These are phyloP conservation scores for Ziziphus jujuba DNA, from an alignment of 306 rosid genomes.

Conservation along the genomic window DNA sequence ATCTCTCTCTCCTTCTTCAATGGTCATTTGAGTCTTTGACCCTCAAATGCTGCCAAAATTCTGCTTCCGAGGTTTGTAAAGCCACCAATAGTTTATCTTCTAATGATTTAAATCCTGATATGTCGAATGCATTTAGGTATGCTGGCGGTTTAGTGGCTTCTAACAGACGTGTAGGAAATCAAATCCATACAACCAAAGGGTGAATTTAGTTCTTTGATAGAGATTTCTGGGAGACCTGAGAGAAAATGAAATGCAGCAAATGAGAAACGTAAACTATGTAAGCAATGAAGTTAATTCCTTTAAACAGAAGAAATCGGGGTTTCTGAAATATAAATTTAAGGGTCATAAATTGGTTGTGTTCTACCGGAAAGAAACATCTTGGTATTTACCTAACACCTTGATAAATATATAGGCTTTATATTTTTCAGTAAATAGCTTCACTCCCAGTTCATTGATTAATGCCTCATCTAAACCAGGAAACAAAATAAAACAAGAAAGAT, in stretches of 20 bases:
- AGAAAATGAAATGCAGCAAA: not conserved
- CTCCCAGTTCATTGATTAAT: no score
- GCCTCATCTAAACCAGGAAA: no score
- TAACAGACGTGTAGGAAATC: constrained; percentile 61
- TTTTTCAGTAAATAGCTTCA: not conserved
- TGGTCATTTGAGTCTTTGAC: constrained; percentile 49
- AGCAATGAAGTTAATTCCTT: not conserved
- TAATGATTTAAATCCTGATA: constrained; percentile 51
- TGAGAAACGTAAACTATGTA: not conserved
- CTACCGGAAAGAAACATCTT: no score
- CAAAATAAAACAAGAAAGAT: no score
- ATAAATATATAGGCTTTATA: no score
- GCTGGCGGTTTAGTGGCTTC: constrained; percentile 67
- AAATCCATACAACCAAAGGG: constrained; percentile 59
- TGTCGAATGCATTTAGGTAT: constrained; percentile 66
- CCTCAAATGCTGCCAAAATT: constrained; percentile 56
- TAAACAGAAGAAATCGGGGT: no score
- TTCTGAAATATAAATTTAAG: no score
- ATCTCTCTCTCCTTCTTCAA: constrained; percentile 71
- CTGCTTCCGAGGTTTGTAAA: constrained; percentile 68
- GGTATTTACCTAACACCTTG: not conserved
- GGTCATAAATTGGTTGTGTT: no score
- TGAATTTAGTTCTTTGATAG: constrained; percentile 54
- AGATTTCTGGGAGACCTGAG: constrained; percentile 82
- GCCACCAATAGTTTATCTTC: constrained; percentile 69